Evolutionary conservation across 805 yeast species (phyloP), one percentile per base, ranked within the genome.

Genomic region (Candida rishiriensis): DNA sequence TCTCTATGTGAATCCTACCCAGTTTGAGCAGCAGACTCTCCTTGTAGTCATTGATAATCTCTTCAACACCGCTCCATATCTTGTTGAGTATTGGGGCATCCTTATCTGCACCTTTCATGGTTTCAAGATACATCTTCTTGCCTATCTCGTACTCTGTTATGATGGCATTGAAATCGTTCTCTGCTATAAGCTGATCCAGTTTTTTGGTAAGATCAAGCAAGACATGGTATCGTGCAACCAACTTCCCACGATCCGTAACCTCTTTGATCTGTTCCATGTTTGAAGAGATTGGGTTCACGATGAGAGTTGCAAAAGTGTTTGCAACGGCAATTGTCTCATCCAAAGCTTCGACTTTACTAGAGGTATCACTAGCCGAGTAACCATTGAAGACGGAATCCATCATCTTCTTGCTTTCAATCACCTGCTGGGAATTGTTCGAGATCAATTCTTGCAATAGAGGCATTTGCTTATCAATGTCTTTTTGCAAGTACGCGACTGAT

Each of bases 381-480:
- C 78, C 81, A 16, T 62, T 66, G 48, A 79, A 75, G 3, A 83
- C 79, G 26, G 72, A 72, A 55, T 85, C 90, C 32, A 85, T 63
- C 3, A 78, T 68, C 18, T 83, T 76, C 55, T 85, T 85, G 26
- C 82, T 72, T 49, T 75, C 75, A 29, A 85, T 86, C 50, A 83
- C 84, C 51, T 74, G 71, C 42, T 78, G 75, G 52, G 79, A 83
- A 55, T 85, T 86, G 12, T 71, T 63, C 50, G 79, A 79, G 13
- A 83, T 78, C 35, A 81, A 60, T 13, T 58, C 54, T 45, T 76
- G 73, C 53, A 82, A 60, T 15, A 74, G 75, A 9, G 70, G 67
- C 33, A 79, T 75, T 50, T 76, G 76, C 2, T 69, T 61, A 7
- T 70, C 66, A 29, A 83, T 71, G 16, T 77, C 70, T 18, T 57